Base-by-base conservation (phyloP, 2,329 filamentous ascomycete species). In the Nothopassalora personata region DNA sequence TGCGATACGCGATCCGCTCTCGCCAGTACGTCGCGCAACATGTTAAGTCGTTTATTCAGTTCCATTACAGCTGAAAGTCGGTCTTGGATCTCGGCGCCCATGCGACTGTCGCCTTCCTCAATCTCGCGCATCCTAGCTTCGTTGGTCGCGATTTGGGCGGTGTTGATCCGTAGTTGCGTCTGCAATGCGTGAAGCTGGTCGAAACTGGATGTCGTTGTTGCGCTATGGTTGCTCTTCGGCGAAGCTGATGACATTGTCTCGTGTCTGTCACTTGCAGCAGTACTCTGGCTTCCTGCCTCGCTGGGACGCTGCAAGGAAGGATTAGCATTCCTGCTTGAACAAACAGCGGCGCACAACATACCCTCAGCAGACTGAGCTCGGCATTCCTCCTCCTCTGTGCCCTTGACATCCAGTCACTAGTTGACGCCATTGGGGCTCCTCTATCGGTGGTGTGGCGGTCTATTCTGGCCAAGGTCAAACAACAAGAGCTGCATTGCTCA, bases 111-210 rank as follows among this genome's bases (percentile, higher is more conserved):
- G 27, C 28, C 27, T 6, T 30, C 30, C 49, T 56, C 28, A 27
- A 66, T 61, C 28, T 66, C 57, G 18, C 52, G 54, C 60, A 64
- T 63, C 5, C 64, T 59, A 4, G 57, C 46, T 43, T 64, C 57
- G 47, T 66, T 66, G 11, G 60, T 57, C n/a, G 55, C 50, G 33
- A 66, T 63, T 33, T 63, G 60, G 5, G 62, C 62, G n/a, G 57
- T 49, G 36, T 66, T 66, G 53, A 56, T 57, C 45, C 57, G 57
- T 7, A 64, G 51, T 53, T 65, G 63, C 3, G 51, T 43, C 48
- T 64, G 63, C 7, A 65, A 48, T 1, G 63, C 63, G 4, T 62
- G 57, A 4, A 62, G 23, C 34, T 61, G 61, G 34, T 60, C 61
- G 49, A 59, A 61, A 31, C 54, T 60, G 54, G 13, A 36, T 59